Evolutionary conservation across 306 rosid genomes (phyloP), one percentile per base, ranked within the genome.

Genomic region (Crotalaria pallida): DNA sequence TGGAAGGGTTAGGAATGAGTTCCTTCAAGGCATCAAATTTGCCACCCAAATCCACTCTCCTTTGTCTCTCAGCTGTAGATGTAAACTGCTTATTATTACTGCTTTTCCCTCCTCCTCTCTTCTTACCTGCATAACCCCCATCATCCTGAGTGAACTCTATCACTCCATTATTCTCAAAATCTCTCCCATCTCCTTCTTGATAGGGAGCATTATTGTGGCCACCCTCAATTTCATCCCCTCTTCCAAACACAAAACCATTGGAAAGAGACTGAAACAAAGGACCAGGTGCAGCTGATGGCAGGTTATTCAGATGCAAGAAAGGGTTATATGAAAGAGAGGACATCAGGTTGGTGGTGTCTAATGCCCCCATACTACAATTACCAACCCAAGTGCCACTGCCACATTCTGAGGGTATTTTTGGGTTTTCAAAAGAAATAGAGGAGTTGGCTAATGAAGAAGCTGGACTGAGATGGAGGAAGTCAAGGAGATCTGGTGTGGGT

Each of bases 1-100:
- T 89, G 2, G 88, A 67, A 41, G 89, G 90, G 77, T 76, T 83
- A 17, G 96, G 98, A 34, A 92, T 79, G 52, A 92, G 82, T 5
- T 64, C 73, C 69, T 55, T 80, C 58, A 92, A 62, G 12, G 80
- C 77, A 11, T 22, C 11, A 65, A 67, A 92, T 33, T 85, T 92
- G 24, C 73, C 69, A 24, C 76, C 72, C 81, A 84, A 71, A 27
- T 86, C 87, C 5, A 77, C 85, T 61, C 98, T 87, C 72, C 90
- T 81, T 10, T 78, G 85, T 31, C 82, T 82, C 75, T 92, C 95
- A 3, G 80, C 82, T 13, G 79, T 85, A 18, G 16, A 31, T 0
- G 82, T 58, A n/a, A 80, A 64, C 45, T 72, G 83, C 51, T 86
- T 84, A n/a, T n/a, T n/a, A n/a, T n/a, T n/a, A 18, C 48, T 72